Evolutionary conservation across 2,329 filamentous ascomycete genomes (phyloP).

Genomic region (Pseudonectria buxi): DNA sequence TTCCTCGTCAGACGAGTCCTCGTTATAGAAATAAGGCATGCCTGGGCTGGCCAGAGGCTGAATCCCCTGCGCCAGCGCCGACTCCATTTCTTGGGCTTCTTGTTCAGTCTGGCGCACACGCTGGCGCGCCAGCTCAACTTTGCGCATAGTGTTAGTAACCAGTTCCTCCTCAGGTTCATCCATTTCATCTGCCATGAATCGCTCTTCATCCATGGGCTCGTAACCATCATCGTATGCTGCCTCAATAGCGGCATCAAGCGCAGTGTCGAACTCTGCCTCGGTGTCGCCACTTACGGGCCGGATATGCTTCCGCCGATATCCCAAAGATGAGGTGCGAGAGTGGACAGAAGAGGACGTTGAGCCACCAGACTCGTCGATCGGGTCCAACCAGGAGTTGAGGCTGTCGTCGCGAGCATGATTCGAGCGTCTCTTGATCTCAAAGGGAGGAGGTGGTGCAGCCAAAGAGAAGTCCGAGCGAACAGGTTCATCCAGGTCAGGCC

Average conservation of each 20-base stretch:
- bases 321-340: constrained; percentile 67
- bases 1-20: constrained; percentile 62
- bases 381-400: constrained; percentile 87
- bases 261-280: constrained; percentile 88
- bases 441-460: constrained; percentile 5
- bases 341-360: constrained; percentile 75
- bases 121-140: constrained; percentile 70
- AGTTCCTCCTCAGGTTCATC: constrained; percentile 37
- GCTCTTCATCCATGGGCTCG: constrained; percentile 57
- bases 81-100: constrained; percentile 43
- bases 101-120: constrained; percentile 66
- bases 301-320: constrained; percentile 62
- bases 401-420: constrained; percentile 55
- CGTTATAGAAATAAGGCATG: constrained; percentile 52
- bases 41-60: constrained; percentile 10
- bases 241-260: constrained; percentile 89
- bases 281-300: constrained; percentile 64
- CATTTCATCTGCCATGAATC: constrained; percentile 28
- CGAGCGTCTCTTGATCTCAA: constrained; percentile 10
- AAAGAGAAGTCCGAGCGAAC: constrained; percentile 31
- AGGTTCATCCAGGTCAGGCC: constrained; percentile 17
- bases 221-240: constrained; percentile 91
- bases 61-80: constrained; percentile 41
- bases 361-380: constrained; percentile 81
- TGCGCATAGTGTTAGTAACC: constrained; percentile 52